Evolutionary conservation across 1,284 basidiomycete genomes (phyloP).

Genomic region (Boletellus sp.): DNA sequence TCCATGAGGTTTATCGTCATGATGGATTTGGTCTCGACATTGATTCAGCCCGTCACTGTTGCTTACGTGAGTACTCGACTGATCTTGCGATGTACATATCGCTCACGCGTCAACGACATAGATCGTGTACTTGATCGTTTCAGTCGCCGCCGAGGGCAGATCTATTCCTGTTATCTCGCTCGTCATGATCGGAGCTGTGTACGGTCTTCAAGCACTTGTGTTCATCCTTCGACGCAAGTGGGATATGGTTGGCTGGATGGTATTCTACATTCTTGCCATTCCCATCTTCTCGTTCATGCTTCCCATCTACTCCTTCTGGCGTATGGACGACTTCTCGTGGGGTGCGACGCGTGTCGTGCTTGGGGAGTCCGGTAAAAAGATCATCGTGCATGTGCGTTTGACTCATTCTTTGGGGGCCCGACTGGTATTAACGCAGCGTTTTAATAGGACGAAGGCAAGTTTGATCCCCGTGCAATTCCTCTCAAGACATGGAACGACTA

Average conservation of each 20-base stretch:
- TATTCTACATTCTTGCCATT: slow-evolving; percentile 92
- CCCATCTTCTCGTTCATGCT: slow-evolving; percentile 91
- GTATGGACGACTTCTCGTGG: slow-evolving; percentile 99
- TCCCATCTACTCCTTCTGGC: slow-evolving; percentile 97
- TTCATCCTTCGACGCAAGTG: slow-evolving; percentile 87
- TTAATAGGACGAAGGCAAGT: slow-evolving; percentile 89
- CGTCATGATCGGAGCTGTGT: slow-evolving; percentile 90
- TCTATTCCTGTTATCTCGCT: slow-evolving; percentile 76
- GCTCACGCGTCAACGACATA: slow-evolving; percentile 32
- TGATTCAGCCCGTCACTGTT: slow-evolving; percentile 90
- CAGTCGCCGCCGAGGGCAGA: slow-evolving; percentile 61
- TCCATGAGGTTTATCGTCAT: slow-evolving; percentile 99
- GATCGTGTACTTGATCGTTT: slow-evolving; percentile 86
- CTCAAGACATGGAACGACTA: slow-evolving; percentile 97
- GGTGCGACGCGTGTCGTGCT: slow-evolving; percentile 92
- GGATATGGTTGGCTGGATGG: slow-evolving; percentile 97
- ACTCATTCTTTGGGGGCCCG: neutral
- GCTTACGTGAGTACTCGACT: slow-evolving; percentile 70
- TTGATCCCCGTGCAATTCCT: slow-evolving; percentile 88
- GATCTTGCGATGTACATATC: neutral
- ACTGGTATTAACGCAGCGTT: slow-evolving; percentile 10
- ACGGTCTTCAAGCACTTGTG: slow-evolving; percentile 86
- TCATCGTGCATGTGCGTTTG: slow-evolving; percentile 82
- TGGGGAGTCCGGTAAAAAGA: slow-evolving; percentile 92
- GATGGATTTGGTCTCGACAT: slow-evolving; percentile 86